These are phyloP conservation scores for Pseudophaeomoniella oleicola DNA, from an alignment of 2,329 filamentous ascomycete genomes.

Conservation along the genomic window DNA sequence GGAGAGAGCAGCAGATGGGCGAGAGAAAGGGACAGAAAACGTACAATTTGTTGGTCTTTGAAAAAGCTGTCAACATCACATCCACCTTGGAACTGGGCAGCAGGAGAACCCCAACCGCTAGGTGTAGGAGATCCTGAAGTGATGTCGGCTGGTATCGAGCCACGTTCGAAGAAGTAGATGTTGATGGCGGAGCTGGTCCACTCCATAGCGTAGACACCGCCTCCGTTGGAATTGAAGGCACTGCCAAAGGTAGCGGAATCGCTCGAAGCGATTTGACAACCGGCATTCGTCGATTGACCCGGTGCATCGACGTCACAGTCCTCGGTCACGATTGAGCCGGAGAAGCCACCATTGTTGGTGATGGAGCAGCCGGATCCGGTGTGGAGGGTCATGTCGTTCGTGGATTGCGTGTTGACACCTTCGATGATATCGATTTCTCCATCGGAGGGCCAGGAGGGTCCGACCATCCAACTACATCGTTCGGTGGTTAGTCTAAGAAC, in stretches of 20 bases:
- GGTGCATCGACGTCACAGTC: constrained; percentile 43
- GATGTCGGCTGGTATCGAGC: constrained; percentile 50
- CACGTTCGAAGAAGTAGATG: constrained; percentile 72
- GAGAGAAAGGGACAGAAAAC: constrained; percentile 2
- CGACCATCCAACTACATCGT: constrained; percentile 39
- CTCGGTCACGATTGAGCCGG: constrained; percentile 30
- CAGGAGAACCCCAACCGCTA: constrained; percentile 51
- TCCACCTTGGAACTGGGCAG: constrained; percentile 48
- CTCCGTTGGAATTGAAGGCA: constrained; percentile 54
- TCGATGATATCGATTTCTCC: constrained; percentile 75
- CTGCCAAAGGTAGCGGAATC: constrained; percentile 46
- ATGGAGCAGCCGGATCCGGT: constrained; percentile 48
- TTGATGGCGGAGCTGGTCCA: constrained; percentile 61
- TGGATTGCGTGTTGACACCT: constrained; percentile 50
- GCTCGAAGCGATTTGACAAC: constrained; percentile 43
- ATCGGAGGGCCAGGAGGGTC: constrained; percentile 49
- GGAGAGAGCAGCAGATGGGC: constrained; percentile 1
- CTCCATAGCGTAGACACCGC: constrained; percentile 60
- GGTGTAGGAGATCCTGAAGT: constrained; percentile 47
- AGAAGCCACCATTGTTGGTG: constrained; percentile 30
- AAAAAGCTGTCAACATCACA: constrained; percentile 64
- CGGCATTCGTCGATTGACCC: constrained; percentile 31
- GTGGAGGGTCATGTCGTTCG: constrained; percentile 54
- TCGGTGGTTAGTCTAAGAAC: constrained; percentile 1
- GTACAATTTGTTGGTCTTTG: constrained; percentile 51